Base-by-base conservation (phyloP, 73 alveolate genomes). In the Loxodes magnus region DNA sequence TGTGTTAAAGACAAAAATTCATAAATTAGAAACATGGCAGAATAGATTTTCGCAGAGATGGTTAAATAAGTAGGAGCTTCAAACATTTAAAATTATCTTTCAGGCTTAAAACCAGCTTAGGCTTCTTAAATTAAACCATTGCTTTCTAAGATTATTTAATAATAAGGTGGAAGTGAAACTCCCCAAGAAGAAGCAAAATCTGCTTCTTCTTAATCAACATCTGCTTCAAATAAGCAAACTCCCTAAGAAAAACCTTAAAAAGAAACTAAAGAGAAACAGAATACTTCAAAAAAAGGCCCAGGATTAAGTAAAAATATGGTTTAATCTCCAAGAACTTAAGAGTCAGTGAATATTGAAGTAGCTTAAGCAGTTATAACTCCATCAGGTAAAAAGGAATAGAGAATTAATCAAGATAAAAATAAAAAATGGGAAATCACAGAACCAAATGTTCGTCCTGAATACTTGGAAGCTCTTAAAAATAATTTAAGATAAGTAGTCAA, bases 81-180 rank as follows among this genome's bases (percentile, higher is more conserved):
- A 9, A 26, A 75, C 4, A 67, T 74, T 48, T 20, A 51, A 35
- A 21, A 23, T 4, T 31, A 25, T 14, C 38, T 61, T 4, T 64
- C 67, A 52, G 94, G 77, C 43, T 64, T 87, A 51, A 81, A 81
- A 61, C 94, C 94, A 0, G 97, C 97, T 4, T 20, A n/a, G n/a
- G n/a, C n/a, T n/a, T n/a, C n/a, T n/a, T n/a, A n/a, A n/a, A n/a
- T n/a, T n/a, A n/a, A n/a, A n/a, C n/a, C n/a, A n/a, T n/a, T n/a
- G n/a, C n/a, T n/a, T n/a, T n/a, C n/a, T n/a, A n/a, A n/a, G n/a
- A n/a, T n/a, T n/a, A n/a, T n/a, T n/a, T n/a, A n/a, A n/a, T n/a
- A n/a, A n/a, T n/a, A n/a, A n/a, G n/a, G n/a, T n/a, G n/a, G n/a
- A n/a, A 16, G 59, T 10, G 34, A 20, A 7, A 6, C 58, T 15